These are phyloP conservation scores for Fusarium globosum DNA, from an alignment of 2,329 filamentous ascomycete species.

Conservation along the genomic window DNA sequence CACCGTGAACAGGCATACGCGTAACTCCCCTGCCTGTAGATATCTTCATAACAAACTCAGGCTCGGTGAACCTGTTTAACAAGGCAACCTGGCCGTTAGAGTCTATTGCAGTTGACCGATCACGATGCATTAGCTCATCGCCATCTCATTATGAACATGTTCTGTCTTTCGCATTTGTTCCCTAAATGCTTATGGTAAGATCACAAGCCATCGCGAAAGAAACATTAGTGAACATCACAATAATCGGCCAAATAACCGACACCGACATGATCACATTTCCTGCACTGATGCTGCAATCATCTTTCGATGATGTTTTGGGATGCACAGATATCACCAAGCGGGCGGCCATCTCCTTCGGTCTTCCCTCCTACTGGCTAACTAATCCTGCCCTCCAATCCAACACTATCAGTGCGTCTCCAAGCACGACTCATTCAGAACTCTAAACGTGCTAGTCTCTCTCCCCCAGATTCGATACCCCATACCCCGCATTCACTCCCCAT, in stretches of 20 bases:
- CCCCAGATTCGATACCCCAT: constrained; percentile 29
- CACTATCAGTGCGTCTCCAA: neutral
- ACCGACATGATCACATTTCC: neutral
- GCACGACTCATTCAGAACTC: neutral
- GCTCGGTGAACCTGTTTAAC: too few relatives aligned
- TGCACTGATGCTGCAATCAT: neutral
- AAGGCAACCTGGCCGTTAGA: rapidly evolving
- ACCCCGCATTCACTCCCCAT: constrained; percentile 12
- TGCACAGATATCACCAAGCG: neutral
- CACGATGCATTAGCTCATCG: neutral
- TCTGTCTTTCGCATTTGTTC: neutral
- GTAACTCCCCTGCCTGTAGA: rapidly evolving
- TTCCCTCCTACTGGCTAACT: constrained; percentile 26
- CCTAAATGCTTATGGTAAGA: rapidly evolving
- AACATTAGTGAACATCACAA: rapidly evolving
- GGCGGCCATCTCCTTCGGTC: neutral
- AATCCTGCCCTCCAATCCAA: neutral
- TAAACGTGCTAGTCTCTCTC: neutral
- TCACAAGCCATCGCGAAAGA: too few relatives aligned
- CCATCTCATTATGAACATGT: rapidly evolving
- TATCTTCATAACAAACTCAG: too few relatives aligned
- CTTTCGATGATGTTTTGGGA: neutral
- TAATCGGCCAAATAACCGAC: neutral
- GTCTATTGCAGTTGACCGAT: too few relatives aligned
- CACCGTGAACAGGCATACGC: rapidly evolving